These are phyloP conservation scores for Solioccasus polychromus DNA, from an alignment of 768 basidiomycete species.

Conservation along the genomic window DNA sequence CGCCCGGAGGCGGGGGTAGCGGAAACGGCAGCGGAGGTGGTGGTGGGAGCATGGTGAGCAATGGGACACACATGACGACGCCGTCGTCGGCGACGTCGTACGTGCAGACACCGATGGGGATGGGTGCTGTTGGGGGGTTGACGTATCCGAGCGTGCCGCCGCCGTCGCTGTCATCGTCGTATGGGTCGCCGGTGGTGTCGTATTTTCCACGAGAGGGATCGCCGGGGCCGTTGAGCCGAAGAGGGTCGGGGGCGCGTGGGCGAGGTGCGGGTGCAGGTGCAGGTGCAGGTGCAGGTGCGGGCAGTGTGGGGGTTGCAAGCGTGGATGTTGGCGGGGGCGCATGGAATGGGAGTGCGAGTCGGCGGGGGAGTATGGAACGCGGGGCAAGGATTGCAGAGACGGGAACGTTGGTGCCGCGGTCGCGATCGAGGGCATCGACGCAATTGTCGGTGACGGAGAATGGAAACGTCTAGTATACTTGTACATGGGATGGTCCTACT, in stretches of 20 bases:
- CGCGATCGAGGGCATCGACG: constrained; percentile 36
- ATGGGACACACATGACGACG: neutral
- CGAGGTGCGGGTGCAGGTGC: constrained; percentile 25
- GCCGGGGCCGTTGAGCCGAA: constrained; percentile 50
- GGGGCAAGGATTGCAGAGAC: constrained; percentile 72
- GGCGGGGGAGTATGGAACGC: constrained; percentile 58
- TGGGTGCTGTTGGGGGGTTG: too few relatives aligned
- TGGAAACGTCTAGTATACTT: too few relatives aligned
- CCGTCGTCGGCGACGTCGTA: constrained; percentile 16
- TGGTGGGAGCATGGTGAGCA: neutral
- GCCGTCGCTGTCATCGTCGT: constrained; percentile 74
- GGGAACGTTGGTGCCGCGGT: constrained; percentile 50
- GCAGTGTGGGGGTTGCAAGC: constrained; percentile 19
- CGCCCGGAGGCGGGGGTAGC: constrained; percentile 26
- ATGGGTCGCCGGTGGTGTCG: constrained; percentile 64
- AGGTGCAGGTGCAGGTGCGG: neutral
- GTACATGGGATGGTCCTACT: too few relatives aligned
- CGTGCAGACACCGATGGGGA: too few relatives aligned
- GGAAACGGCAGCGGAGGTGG: neutral
- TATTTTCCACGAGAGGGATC: constrained; percentile 48
- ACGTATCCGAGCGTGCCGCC: constrained; percentile 84
- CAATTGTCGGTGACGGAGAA: constrained; percentile 29
- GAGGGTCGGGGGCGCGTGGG: constrained; percentile 44
- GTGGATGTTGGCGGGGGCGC: too few relatives aligned
- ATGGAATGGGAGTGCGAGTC: constrained; percentile 43